A percentile compares a stretch with the other conserved stretches of the same genome.
Evolutionary conservation across 1,139 yeast genomes (phyloP).

Genomic region (Blastobotrys malaysiensis): DNA sequence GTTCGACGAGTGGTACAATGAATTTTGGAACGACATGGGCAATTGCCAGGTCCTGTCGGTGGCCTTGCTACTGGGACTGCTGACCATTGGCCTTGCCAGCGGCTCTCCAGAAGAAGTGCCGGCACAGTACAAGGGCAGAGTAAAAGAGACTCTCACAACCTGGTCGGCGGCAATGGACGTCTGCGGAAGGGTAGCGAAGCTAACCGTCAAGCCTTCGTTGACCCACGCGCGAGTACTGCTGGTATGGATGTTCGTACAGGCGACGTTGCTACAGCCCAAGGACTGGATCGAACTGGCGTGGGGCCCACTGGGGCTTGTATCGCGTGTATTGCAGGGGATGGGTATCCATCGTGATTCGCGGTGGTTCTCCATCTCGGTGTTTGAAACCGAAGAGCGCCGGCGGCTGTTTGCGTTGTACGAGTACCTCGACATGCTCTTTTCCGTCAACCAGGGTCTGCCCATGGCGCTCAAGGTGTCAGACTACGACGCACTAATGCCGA

Average conservation of each 20-base stretch:
- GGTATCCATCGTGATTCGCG: conserved; percentile 35
- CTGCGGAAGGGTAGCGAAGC: conserved; percentile 28
- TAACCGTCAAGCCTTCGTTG: conserved; percentile 32
- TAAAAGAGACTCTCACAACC: conserved; percentile 23
- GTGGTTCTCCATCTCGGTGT: conserved; percentile 31
- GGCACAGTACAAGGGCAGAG: conserved; percentile 14
- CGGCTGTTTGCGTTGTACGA: conserved; percentile 29
- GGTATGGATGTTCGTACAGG: conserved; percentile 30
- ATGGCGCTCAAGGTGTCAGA: conserved; percentile 25
- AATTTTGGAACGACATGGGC: conserved; percentile 30
- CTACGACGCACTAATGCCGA: conserved; percentile 28
- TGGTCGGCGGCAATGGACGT: conserved; percentile 31
- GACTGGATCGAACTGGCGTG: conserved; percentile 28
- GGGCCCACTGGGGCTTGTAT: conserved; percentile 27
- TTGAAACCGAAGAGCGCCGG: conserved; percentile 31
- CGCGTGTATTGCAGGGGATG: conserved; percentile 31
- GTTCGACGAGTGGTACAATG: conserved; percentile 26
- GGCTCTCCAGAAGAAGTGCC: conserved; percentile 23
- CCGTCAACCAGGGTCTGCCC: conserved; percentile 33
- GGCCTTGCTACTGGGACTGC: conserved; percentile 29
- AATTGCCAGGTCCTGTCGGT: conserved; percentile 31
- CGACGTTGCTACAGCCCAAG: conserved; percentile 14
- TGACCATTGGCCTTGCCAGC: conserved; percentile 28
- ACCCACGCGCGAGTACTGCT: conserved; percentile 30
- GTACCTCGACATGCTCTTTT: conserved; percentile 26